Percentiles rank a stretch among this genome's conserved stretches.
Conservation (phyloP, 106 monocot species). For the Allium sativum region DNA sequence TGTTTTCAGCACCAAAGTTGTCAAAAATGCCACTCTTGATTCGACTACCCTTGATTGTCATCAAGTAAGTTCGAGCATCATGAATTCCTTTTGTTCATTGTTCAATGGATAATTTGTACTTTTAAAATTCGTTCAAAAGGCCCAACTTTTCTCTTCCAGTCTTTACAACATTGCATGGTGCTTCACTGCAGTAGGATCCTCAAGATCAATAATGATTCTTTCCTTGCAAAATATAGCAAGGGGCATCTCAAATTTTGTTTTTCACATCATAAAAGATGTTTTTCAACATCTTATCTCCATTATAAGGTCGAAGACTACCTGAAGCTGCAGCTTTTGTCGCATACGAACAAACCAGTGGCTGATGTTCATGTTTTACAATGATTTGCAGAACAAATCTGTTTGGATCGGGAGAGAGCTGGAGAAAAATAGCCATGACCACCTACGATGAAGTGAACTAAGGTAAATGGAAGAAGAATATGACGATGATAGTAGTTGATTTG, state of each 20-base stretch:
- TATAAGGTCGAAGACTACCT: slow-evolving; percentile 26
- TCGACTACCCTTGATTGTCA: slow-evolving; percentile 73
- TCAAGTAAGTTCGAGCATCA: slow-evolving; percentile 81
- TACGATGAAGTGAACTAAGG: too few species aligned
- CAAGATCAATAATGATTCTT: slow-evolving; percentile 88
- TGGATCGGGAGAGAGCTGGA: slow-evolving; percentile 37
- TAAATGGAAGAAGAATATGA: not conserved
- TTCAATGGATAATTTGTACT: slow-evolving; percentile 57
- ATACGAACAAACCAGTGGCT: slow-evolving; percentile 32
- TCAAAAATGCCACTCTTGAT: slow-evolving; percentile 69
- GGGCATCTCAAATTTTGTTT: slow-evolving; percentile 73
- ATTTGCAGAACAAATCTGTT: slow-evolving; percentile 46
- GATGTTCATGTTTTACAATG: slow-evolving; percentile 34
- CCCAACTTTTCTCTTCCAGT: slow-evolving; percentile 83
- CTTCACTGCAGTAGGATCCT: slow-evolving; percentile 67
- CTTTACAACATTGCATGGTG: slow-evolving; percentile 77
- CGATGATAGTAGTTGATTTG: too few species aligned
- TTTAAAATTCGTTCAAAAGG: slow-evolving; percentile 63
- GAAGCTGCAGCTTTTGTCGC: slow-evolving; percentile 76
- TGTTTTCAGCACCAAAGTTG: slow-evolving; percentile 67
- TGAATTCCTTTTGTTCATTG: slow-evolving; percentile 61
- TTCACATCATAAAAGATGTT: slow-evolving; percentile 92
- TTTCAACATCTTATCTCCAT: slow-evolving; percentile 91
- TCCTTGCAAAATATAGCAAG: slow-evolving; percentile 63
- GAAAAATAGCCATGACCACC: slow-evolving; percentile 50